Percentiles rank a stretch among this genome's conserved stretches.
These are phyloP conservation scores for Dothideomycetes sp. DNA, from an alignment of 2,329 filamentous ascomycete species.

Conservation along the genomic window DNA sequence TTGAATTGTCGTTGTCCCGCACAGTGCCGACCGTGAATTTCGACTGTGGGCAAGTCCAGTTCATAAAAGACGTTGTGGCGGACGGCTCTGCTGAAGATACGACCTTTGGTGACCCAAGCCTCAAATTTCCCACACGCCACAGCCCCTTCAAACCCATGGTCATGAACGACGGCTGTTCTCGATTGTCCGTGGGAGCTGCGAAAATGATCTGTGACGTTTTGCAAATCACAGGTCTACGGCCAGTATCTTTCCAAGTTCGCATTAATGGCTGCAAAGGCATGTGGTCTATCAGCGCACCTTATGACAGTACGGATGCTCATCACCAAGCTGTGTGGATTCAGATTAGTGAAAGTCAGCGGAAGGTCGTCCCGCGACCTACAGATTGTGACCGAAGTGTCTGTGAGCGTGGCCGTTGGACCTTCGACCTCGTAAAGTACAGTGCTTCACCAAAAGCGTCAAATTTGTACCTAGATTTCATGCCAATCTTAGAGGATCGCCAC, in stretches of 20 bases:
- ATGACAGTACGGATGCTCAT: conserved; percentile 29
- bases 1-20: conserved; percentile 31
- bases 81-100: conserved; percentile 23
- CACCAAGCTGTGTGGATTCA: conserved; percentile 50
- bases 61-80: conserved; percentile 20
- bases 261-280: conserved; percentile 66
- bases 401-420: conserved; percentile 44
- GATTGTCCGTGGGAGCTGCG: conserved; percentile 52
- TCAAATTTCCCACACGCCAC: conserved; percentile 14
- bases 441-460: conserved; percentile 38
- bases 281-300: conserved; percentile 51
- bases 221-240: conserved; percentile 40
- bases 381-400: conserved; percentile 31
- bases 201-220: conserved; percentile 39
- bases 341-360: conserved; percentile 53
- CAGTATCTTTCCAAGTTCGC: conserved; percentile 57
- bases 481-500: conserved; percentile 53
- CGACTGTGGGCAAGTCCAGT: conserved; percentile 23
- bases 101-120: conserved; percentile 23
- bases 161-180: conserved; percentile 48
- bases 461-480: conserved; percentile 58
- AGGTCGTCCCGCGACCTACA: conserved; percentile 46
- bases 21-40: conserved; percentile 28
- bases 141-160: conserved; percentile 12
- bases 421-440: conserved; percentile 50